Base-by-base conservation (phyloP, 306 rosid species). In the Morella rubra region DNA sequence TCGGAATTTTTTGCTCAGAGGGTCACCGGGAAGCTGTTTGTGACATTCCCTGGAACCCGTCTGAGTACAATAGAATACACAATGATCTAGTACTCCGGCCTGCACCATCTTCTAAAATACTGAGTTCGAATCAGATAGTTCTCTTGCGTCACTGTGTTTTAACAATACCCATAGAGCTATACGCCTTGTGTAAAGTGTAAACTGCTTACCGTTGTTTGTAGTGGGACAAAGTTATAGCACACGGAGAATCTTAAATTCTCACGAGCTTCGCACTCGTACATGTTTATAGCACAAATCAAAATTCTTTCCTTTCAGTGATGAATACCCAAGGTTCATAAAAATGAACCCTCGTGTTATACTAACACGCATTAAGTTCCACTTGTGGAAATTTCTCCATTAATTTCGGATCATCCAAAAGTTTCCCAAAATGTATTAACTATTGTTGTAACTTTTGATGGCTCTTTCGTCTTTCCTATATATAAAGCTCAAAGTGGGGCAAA, bases 21-120 rank as follows among this genome's bases (percentile, higher is more conserved):
- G 40, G 42, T 4, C 45, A 5, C 32, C 11, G 3, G 44, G 12
- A 19, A 32, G 45, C 68, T 37, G 68, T 32, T 37, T 46, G 72
- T 37, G 52, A 78, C 56, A 18, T 64, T 50, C 58, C 52, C 15
- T 20, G 16, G 18, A 62, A 32, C 47, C 73, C 42, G 41, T 72
- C 67, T 16, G 19, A 53, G 52, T 51, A 62, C 41, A 71, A 70
- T 71, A 44, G 52, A 16, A 37, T 58, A 22, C 40, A 58, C 14
- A 56, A 45, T 78, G 62, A 46, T 77, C 58, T 45, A 56, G 8
- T 40, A 56, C 44, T 73, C 71, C 53, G 9, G 44, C 74, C 44
- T 59, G 79, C 68, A 55, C 66, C 32, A 74, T 45, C 59, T 47
- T 32, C 41, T 20, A 59, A 56, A 27, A 19, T 32, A 32, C 44